Evolutionary conservation across 1,139 yeast species (phyloP).

Genomic region (Geotrichum carabidarum): DNA sequence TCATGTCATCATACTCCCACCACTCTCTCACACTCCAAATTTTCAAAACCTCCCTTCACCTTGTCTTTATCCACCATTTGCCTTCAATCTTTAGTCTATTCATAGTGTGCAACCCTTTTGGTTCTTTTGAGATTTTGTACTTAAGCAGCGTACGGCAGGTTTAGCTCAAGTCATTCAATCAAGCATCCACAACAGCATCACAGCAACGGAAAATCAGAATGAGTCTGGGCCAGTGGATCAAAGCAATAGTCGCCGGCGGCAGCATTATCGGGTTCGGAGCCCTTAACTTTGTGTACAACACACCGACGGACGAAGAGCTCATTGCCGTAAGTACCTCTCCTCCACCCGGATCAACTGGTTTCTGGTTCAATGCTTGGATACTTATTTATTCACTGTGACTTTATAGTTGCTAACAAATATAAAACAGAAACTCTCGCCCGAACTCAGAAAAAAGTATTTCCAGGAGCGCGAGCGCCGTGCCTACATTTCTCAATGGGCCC

Average conservation of each 20-base stretch:
- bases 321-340: slow-evolving; percentile 40
- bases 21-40: not conserved
- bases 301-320: slow-evolving; percentile 79
- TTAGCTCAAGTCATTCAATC: too few species aligned
- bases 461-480: slow-evolving; percentile 47
- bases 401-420: not conserved
- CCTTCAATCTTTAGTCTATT: too few species aligned
- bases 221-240: slow-evolving; percentile 49
- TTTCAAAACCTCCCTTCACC: not conserved
- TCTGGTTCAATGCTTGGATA: not conserved
- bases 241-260: slow-evolving; percentile 53
- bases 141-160: too few species aligned
- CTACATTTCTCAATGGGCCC: slow-evolving; percentile 16
- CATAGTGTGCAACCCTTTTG: too few species aligned
- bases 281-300: slow-evolving; percentile 59
- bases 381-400: not conserved
- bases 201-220: not conserved
- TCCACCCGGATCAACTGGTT: not conserved
- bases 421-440: slow-evolving; percentile 63
- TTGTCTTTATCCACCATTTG: not conserved
- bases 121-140: too few species aligned
- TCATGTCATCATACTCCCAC: not conserved
- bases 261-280: slow-evolving; percentile 65
- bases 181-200: too few species aligned
- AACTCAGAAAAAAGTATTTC: slow-evolving; percentile 70